phyloP scores from a whole-genome alignment of 768 basidiomycete species.

The Leccinum barrowsii region DNA sequence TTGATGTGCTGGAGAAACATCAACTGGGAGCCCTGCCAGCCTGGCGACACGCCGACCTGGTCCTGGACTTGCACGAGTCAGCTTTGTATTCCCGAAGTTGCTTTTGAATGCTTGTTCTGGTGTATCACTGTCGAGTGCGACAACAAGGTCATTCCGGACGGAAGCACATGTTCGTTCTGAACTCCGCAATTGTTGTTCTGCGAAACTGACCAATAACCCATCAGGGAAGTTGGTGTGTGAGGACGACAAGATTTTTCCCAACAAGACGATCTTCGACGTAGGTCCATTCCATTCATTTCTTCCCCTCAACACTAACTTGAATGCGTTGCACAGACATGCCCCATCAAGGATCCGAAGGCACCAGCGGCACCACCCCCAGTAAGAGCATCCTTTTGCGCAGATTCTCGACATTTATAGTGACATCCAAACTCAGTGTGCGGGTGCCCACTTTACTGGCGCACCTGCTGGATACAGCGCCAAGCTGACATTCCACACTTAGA shows the following conservation, averaged over 20 bases:
- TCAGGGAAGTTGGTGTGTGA: slow-evolving; percentile 4
- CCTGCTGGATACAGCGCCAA: too few species aligned
- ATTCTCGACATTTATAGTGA: too few species aligned
- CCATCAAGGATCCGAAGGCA: neutral
- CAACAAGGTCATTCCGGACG: slow-evolving; percentile 2
- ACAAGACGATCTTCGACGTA: slow-evolving; percentile 5
- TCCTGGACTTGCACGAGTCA: too few species aligned
- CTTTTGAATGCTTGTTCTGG: neutral
- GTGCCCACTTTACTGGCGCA: too few species aligned
- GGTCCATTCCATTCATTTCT: neutral
- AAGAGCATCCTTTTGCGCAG: neutral
- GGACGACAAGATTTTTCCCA: slow-evolving; percentile 4
- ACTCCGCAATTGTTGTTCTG: neutral
- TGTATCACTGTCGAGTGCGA: slow-evolving; percentile 1
- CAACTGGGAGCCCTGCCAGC: too few species aligned
- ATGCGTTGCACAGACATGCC: neutral
- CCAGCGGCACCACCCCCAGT: neutral
- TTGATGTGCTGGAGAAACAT: too few species aligned
- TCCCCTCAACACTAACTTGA: neutral
- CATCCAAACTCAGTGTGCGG: too few species aligned
- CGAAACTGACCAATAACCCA: neutral
- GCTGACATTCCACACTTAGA: too few species aligned
- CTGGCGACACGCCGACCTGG: too few species aligned
- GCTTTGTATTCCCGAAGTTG: neutral
- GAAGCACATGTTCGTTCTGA: slow-evolving; percentile 2